Conservation (phyloP, 164 flowering plant species). For the Nymphaea colorata region DNA sequence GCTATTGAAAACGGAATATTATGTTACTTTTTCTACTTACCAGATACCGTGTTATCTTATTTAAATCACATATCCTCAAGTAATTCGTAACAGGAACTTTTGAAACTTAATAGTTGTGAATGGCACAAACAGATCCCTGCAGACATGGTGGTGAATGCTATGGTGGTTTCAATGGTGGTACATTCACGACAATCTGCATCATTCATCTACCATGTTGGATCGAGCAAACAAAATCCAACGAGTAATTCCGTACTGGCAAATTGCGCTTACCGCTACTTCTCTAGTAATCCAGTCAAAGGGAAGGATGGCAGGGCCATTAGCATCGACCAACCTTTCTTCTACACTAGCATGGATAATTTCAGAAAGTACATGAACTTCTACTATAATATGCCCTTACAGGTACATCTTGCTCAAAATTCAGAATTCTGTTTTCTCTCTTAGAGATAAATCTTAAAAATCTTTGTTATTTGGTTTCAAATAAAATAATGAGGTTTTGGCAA, state of each 20-base stretch:
- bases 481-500: too few species aligned
- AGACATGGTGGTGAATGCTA: conserved; percentile 81
- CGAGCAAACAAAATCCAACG: conserved; percentile 40
- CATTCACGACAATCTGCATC: conserved; percentile 23
- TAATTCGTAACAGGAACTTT: neutral
- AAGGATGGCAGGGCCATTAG: conserved; percentile 40
- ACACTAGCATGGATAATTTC: conserved; percentile 30
- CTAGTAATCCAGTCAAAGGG: conserved; percentile 28
- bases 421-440: too few species aligned
- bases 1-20: too few species aligned
- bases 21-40: too few species aligned
- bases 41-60: too few species aligned
- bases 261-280: conserved; percentile 23
- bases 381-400: conserved; percentile 42
- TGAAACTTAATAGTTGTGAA: neutral
- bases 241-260: conserved; percentile 9
- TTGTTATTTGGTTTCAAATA: too few species aligned
- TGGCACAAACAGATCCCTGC: conserved; percentile 51
- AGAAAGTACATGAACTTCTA: conserved; percentile 36
- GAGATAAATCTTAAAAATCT: neutral
- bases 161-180: conserved; percentile 40
- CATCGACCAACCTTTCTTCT: conserved; percentile 17
- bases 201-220: conserved; percentile 48
- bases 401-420: conserved; percentile 3
- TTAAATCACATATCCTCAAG: too few species aligned